These are phyloP conservation scores for Ceratocystis harringtonii DNA, from an alignment of 2,329 filamentous ascomycete genomes.

Conservation along the genomic window DNA sequence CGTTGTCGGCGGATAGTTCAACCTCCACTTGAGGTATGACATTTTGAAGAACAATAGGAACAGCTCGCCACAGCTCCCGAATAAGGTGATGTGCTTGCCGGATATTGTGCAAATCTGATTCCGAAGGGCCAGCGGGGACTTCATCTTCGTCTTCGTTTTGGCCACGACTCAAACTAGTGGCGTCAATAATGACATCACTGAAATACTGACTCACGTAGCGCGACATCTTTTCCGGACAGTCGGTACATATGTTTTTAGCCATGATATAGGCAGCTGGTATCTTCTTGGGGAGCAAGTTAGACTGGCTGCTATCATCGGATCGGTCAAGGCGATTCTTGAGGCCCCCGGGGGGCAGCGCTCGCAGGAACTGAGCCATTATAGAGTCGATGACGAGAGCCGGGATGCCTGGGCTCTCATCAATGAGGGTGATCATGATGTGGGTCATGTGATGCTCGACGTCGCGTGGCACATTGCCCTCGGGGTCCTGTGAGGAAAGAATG, in stretches of 20 bases:
- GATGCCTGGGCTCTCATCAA: slow-evolving; percentile 70
- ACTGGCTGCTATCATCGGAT: slow-evolving; percentile 57
- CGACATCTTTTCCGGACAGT: slow-evolving; percentile 83
- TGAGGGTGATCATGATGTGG: slow-evolving; percentile 64
- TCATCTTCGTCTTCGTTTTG: slow-evolving; percentile 52
- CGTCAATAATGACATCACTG: slow-evolving; percentile 87
- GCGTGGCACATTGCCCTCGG: slow-evolving; percentile 73
- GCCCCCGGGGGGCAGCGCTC: slow-evolving; percentile 59
- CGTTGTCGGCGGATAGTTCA: slow-evolving; percentile 79
- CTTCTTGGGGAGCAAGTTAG: slow-evolving; percentile 69
- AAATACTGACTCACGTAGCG: slow-evolving; percentile 93
- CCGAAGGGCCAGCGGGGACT: slow-evolving; percentile 47
- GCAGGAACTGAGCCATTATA: slow-evolving; percentile 88
- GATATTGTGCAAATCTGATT: slow-evolving; percentile 74
- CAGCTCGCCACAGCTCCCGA: slow-evolving; percentile 84
- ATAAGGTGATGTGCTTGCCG: slow-evolving; percentile 80
- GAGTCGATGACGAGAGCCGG: slow-evolving; percentile 75
- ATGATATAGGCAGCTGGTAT: slow-evolving; percentile 90
- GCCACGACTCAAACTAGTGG: slow-evolving; percentile 46
- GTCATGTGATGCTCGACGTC: slow-evolving; percentile 91
- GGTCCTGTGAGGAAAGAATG: slow-evolving; percentile 54
- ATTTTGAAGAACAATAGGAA: slow-evolving; percentile 74
- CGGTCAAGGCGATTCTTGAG: slow-evolving; percentile 40
- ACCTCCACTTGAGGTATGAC: slow-evolving; percentile 89
- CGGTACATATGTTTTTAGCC: slow-evolving; percentile 86